Evolutionary conservation across 306 rosid species (phyloP), one percentile per base, ranked within the genome.

Genomic region (Glycine tomentella): DNA sequence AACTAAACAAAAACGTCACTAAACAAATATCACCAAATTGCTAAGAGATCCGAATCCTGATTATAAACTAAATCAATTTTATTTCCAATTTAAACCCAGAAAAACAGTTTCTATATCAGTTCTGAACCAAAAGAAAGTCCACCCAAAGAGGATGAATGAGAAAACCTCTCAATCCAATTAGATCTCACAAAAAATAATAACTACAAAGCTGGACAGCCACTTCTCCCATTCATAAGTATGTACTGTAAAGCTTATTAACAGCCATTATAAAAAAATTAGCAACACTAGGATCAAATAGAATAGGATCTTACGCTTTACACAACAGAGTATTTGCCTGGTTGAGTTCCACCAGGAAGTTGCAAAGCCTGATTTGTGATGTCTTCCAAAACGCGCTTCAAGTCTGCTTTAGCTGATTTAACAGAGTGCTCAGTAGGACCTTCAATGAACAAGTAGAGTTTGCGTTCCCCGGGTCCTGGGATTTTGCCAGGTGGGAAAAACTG

Each of bases 381-480:
- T 88, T 94, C 98, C 88, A 94, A 78, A 44, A 92, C 98, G 58
- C 97, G 90, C 81, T 92, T 94, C 86, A 94, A 69, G 40, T 94
- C 93, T 57, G 91, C 90, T 89, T 94, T 94, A 72, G 97, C 97
- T 79, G 92, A 90, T 89, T 94, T 94, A 75, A 94, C 97, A 52
- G 98, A 92, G 45, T 91, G 92, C 69, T 94, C 97, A 46, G 83
- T 92, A 53, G 98, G 97, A 66, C 98, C 98, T 86, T 94, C 97
- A 78, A 94, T 94, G 83, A 92, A 94, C 89, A 94, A 83, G 85
- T 92, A 92, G 8, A 94, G 93, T 79, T 94, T 94, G 86, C 98
- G 98, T 5, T 92, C 98, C 59, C 93, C 97, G 33, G 97, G 91
- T 78, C 98, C 97, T 36, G 98, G 48, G 6, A 92, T 36, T 83